Percentiles rank a stretch among this genome's conserved stretches.
phyloP scores from a whole-genome alignment of 1,284 basidiomycete genomes.

The Cryptococcus hybrid region DNA sequence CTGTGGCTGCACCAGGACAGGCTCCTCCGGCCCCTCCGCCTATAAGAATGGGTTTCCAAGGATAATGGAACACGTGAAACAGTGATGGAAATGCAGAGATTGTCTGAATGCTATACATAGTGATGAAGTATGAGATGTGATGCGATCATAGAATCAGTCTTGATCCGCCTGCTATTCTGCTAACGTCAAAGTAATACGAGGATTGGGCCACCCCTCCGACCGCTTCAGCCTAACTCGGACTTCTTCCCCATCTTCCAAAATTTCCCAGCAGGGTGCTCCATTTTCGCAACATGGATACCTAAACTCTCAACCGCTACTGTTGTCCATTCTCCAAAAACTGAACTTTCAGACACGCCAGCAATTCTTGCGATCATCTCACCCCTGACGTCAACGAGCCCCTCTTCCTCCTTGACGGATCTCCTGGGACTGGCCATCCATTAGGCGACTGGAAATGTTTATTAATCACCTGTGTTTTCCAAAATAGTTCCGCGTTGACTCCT shows the following conservation, averaged over 20 bases:
- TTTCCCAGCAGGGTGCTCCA: conserved; percentile 7
- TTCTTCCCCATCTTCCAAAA: conserved; percentile 21
- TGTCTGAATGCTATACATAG: background rate
- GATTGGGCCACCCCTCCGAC: conserved; percentile 26
- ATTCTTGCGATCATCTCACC: conserved; percentile 17
- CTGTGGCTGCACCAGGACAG: conserved; percentile 16
- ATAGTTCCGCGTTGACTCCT: conserved; percentile 15
- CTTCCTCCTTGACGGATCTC: conserved; percentile 5
- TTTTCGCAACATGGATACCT: conserved; percentile 11
- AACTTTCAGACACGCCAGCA: conserved; percentile 11
- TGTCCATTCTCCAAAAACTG: conserved; percentile 8
- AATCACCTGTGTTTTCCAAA: conserved; percentile 30
- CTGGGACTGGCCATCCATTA: background rate
- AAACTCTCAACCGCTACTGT: conserved; percentile 19
- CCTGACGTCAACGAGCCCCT: conserved; percentile 17
- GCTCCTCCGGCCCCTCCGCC: conserved; percentile 37
- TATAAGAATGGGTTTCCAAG: conserved; percentile 41
- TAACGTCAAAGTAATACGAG: conserved; percentile 8
- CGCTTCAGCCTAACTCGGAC: conserved; percentile 21
- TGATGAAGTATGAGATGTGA: conserved; percentile 13
- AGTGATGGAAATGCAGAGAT: background rate
- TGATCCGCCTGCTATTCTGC: too few relatives aligned
- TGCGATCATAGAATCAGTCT: background rate
- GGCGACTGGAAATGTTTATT: background rate
- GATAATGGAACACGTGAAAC: too few relatives aligned